Conservation (phyloP, 305 asterid species). For the Euphrasia arctica region DNA sequence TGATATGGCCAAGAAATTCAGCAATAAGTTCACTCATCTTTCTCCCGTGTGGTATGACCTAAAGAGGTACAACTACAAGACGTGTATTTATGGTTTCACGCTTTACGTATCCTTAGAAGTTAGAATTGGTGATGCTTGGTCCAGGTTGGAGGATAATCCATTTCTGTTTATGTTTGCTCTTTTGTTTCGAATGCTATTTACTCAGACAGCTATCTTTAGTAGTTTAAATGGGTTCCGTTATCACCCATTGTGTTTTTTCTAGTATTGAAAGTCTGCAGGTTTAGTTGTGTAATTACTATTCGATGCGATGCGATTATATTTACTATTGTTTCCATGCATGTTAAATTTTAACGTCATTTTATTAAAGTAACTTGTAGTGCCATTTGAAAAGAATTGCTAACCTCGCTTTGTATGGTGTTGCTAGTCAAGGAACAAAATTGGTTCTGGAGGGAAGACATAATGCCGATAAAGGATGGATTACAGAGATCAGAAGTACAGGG, state of each 20-base stretch:
- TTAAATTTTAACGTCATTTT: neutral
- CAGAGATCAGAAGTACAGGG: constrained; percentile 59
- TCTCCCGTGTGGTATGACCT: constrained; percentile 98
- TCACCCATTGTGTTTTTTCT: constrained; percentile 14
- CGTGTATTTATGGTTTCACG: constrained; percentile 16
- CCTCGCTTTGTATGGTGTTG: constrained; percentile 33
- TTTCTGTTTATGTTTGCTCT: constrained; percentile 14
- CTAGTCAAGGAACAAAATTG: constrained; percentile 68
- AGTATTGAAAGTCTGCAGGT: constrained; percentile 6
- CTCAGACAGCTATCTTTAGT: neutral
- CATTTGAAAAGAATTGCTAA: constrained; percentile 15
- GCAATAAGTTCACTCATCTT: constrained; percentile 76
- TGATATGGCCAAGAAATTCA: constrained; percentile 80
- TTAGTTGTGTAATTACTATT: neutral
- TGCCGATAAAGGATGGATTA: constrained; percentile 86
- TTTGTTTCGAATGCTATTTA: constrained; percentile 9
- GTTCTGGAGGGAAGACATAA: constrained; percentile 91
- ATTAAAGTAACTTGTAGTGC: constrained; percentile 6
- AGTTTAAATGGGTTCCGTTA: constrained; percentile 3
- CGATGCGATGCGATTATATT: constrained; percentile 3
- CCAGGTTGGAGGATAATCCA: neutral
- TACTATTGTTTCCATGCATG: constrained; percentile 9
- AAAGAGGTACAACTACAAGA: constrained; percentile 49
- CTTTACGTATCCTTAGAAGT: constrained; percentile 9
- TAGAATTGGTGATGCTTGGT: neutral